A percentile compares a stretch with the other conserved stretches of the same genome.
phyloP scores from a whole-genome alignment of 768 basidiomycete genomes.

The Leccinum boreale region DNA sequence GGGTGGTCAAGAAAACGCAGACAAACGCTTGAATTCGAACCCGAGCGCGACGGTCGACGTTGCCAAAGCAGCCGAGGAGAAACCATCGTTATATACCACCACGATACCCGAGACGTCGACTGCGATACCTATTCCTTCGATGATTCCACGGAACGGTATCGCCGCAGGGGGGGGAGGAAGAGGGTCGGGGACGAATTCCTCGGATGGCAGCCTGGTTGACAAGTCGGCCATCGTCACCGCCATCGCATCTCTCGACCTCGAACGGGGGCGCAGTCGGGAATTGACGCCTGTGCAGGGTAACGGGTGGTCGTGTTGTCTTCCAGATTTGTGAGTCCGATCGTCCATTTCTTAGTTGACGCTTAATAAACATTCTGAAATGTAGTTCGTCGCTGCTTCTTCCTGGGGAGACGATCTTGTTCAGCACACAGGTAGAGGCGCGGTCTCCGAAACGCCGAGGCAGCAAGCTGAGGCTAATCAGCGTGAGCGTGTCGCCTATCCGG shows the following conservation, averaged over 20 bases:
- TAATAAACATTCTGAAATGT: neutral
- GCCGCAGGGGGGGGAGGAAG: conserved; percentile 15
- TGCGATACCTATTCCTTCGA: conserved; percentile 8
- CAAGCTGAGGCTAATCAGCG: conserved; percentile 48
- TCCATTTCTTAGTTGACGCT: neutral
- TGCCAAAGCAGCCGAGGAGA: conserved; percentile 2
- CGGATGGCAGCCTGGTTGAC: conserved; percentile 45
- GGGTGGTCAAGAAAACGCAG: neutral
- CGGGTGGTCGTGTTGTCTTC: conserved; percentile 28
- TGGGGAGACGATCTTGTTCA: conserved; percentile 49
- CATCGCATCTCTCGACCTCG: conserved; percentile 34
- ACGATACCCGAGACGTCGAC: conserved; percentile 5
- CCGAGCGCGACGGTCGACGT: neutral
- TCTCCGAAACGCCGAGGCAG: conserved; percentile 56
- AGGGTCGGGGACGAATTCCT: conserved; percentile 43
- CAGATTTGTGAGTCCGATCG: conserved; percentile 42
- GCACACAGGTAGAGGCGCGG: conserved; percentile 52
- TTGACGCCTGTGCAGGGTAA: conserved; percentile 56
- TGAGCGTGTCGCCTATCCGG: conserved; percentile 45
- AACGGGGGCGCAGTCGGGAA: conserved; percentile 51
- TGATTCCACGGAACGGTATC: conserved; percentile 1
- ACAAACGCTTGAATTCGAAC: neutral
- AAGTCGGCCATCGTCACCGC: conserved; percentile 29
- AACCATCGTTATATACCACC: neutral
- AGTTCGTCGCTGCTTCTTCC: conserved; percentile 39